Evolutionary conservation across 1,284 basidiomycete genomes (phyloP), one percentile per base, ranked within the genome.

Genomic region (Ustilago hordei): DNA sequence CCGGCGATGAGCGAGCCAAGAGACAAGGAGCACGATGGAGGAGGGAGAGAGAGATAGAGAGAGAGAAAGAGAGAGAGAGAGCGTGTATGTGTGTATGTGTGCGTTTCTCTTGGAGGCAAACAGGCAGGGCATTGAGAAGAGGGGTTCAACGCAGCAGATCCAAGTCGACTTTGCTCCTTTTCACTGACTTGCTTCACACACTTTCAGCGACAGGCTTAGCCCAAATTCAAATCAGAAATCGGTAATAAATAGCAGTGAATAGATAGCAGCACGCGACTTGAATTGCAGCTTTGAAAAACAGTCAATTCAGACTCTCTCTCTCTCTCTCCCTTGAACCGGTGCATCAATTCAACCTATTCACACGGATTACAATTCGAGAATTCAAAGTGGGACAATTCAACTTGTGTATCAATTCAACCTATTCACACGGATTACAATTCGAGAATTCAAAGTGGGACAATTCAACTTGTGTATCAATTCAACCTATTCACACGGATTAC

Each of bases 71-170:
- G 56, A 31, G 19, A 54, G 38, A 28, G 9, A 41, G 54, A 28
- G 23, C 23, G 23, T 28, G 23, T 28, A 23, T 41, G 39, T 41
- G 12, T 41, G 39, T 17, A 8, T 41, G 39, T 41, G 39, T 41
- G 39, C 4, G 39, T 41, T 12, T 41, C 17, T 41, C 13, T 6
- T 15, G 12, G 41, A 63, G 55, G 39, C 31, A 32, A 13, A 38
- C 59, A 61, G 39, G 19, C 12, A 59, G 57, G 58, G 57, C 53
- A 41, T 36, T 17, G 55, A 36, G 36, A 32, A 72, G 64, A 66
- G 64, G 69, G 64, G 64, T 64, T 39, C 56, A 41, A 59, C 56
- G 64, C 69, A 72, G 68, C 57, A 61, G 32, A 28, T 28, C 23
- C 23, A 28, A 23, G 23, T 2, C 23, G 23, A 28, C 23, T 28